phyloP scores from a whole-genome alignment of 1,284 basidiomycete genomes.

The Cryptococcus floricola region DNA sequence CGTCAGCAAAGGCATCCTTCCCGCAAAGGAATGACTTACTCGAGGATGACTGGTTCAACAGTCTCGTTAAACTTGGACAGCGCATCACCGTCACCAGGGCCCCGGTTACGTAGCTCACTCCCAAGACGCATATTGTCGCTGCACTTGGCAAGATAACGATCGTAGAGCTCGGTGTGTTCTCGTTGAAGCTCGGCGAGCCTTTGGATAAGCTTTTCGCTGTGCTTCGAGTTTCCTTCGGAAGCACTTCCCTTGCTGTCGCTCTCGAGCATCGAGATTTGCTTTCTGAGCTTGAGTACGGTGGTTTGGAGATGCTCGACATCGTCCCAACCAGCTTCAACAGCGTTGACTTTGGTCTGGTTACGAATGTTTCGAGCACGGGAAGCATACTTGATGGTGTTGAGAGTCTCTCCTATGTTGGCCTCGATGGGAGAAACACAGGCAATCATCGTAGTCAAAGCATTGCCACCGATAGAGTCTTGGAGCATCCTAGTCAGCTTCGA shows the following conservation, averaged over 20 bases:
- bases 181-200: slow-evolving; percentile 40
- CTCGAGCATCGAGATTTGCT: slow-evolving; percentile 74
- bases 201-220: slow-evolving; percentile 78
- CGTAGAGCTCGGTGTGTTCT: slow-evolving; percentile 46
- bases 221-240: slow-evolving; percentile 74
- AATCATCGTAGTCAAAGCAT: slow-evolving; percentile 97
- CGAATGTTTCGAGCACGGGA: slow-evolving; percentile 97
- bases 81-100: slow-evolving; percentile 59
- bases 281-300: slow-evolving; percentile 75
- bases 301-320: slow-evolving; percentile 94
- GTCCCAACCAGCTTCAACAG: slow-evolving; percentile 97
- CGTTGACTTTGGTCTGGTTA: slow-evolving; percentile 86
- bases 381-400: slow-evolving; percentile 97
- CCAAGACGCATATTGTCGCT: slow-evolving; percentile 45
- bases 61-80: slow-evolving; percentile 84
- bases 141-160: slow-evolving; percentile 41
- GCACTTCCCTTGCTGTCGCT: slow-evolving; percentile 51
- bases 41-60: slow-evolving; percentile 94
- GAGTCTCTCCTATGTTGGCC: slow-evolving; percentile 89
- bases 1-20: neutral
- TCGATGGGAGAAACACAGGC: slow-evolving; percentile 91
- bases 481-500: slow-evolving; percentile 89
- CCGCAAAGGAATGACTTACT: slow-evolving; percentile 47
- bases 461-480: slow-evolving; percentile 98
- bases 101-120: slow-evolving; percentile 46